Conservation (phyloP, 805 yeast genomes). For the Vanderwaltozyma yarrowii region DNA sequence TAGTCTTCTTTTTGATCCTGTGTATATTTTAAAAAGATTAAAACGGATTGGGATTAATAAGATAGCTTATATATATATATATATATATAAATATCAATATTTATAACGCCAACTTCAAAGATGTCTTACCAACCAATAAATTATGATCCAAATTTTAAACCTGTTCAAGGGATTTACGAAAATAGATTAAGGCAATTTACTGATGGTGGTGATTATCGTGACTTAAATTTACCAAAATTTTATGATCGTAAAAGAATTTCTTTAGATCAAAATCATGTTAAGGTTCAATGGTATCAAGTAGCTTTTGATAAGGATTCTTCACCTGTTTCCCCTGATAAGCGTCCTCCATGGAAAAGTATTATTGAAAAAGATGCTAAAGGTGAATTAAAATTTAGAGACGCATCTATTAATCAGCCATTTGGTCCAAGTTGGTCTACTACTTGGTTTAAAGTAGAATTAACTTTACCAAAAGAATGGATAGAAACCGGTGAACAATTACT, state of each 20-base stretch:
- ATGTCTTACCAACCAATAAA: constrained; percentile 21
- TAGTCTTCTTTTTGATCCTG: no score
- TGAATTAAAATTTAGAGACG: constrained; percentile 38
- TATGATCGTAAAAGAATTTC: constrained; percentile 50
- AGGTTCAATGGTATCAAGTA: constrained; percentile 60
- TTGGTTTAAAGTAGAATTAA: constrained; percentile 69
- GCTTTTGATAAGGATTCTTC: constrained; percentile 42
- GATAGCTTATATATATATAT: no score
- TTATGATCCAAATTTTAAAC: constrained; percentile 47
- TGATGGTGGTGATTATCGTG: constrained; percentile 64
- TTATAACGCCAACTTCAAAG: no score
- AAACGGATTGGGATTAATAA: no score
- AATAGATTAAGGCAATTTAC: constrained; percentile 49
- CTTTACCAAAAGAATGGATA: constrained; percentile 47
- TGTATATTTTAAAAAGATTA: no score
- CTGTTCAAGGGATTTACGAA: constrained; percentile 51
- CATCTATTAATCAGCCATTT: constrained; percentile 61
- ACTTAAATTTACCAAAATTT: constrained; percentile 71
- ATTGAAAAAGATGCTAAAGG: constrained; percentile 17
- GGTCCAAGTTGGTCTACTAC: constrained; percentile 98
- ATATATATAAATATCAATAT: no score
- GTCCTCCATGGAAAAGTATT: constrained; percentile 27
- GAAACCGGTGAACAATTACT: constrained; percentile 41
- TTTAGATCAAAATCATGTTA: constrained; percentile 36
- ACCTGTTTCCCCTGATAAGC: constrained; percentile 28